These are phyloP conservation scores for Xylaria acuta DNA, from an alignment of 495 filamentous ascomycete genomes.

Conservation along the genomic window DNA sequence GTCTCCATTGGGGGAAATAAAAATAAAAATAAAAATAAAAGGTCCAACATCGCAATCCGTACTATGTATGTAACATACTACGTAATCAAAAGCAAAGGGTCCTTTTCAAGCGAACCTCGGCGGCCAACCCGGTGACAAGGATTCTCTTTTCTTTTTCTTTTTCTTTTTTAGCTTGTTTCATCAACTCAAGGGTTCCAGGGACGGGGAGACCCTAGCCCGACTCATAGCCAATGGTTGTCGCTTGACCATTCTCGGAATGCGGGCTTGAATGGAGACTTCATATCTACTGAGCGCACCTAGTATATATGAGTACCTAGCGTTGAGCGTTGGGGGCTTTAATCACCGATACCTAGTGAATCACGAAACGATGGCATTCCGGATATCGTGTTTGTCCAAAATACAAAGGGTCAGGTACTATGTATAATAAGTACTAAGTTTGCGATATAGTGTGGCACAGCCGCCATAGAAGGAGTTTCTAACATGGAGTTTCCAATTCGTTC, in stretches of 20 bases:
- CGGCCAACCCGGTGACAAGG: constrained; percentile 9
- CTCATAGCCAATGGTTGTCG: background rate
- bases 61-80: background rate
- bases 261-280: constrained; percentile 10
- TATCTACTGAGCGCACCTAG: background rate
- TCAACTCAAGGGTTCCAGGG: constrained; percentile 1
- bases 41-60: background rate
- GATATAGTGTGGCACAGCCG: background rate
- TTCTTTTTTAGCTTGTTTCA: constrained; percentile 29
- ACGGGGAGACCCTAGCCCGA: constrained; percentile 14
- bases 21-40: background rate
- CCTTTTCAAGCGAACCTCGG: constrained; percentile 1
- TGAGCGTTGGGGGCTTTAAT: background rate
- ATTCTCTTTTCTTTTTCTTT: too few relatives aligned
- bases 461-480: background rate
- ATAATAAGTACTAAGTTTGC: too few relatives aligned
- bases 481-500: background rate
- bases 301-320: background rate
- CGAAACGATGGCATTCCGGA: background rate
- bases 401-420: background rate
- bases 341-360: background rate
- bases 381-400: background rate
- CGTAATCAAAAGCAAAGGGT: constrained; percentile 21
- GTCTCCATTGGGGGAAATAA: background rate
- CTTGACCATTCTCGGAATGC: background rate